phyloP scores from a whole-genome alignment of 1,284 basidiomycete species.

The Neonothopanus nambi region DNA sequence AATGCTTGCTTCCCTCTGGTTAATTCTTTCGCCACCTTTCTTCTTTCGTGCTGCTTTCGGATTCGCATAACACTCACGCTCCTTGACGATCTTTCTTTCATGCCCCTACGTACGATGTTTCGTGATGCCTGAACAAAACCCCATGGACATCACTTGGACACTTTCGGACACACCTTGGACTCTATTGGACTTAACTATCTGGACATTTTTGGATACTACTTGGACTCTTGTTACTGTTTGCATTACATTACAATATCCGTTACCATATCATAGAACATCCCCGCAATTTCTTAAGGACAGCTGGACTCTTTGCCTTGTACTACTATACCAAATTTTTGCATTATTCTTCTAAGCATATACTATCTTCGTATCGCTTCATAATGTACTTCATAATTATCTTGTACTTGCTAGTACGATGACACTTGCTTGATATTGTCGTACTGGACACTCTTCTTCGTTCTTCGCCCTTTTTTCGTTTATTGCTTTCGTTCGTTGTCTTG shows the following conservation, averaged over 20 bases:
- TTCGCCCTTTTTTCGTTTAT: too few species aligned
- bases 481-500: conserved; percentile 6
- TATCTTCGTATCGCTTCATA: neutral
- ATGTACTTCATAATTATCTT: neutral
- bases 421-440: neutral
- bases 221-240: neutral
- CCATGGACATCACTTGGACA: too few species aligned
- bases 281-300: too few species aligned
- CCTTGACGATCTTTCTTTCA: conserved; percentile 7
- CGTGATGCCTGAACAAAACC: neutral
- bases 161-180: conserved; percentile 4
- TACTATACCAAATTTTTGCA: neutral
- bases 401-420: too few species aligned
- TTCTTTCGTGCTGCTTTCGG: neutral
- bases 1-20: conserved; percentile 1
- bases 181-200: neutral
- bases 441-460: neutral
- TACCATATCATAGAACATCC: conserved; percentile 1
- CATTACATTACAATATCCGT: neutral
- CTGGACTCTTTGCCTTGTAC: neutral
- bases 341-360: neutral
- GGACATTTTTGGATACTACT: neutral
- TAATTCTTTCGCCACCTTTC: too few species aligned
- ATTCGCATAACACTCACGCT: conserved; percentile 12
- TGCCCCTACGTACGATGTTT: conserved; percentile 1